Conservation (phyloP, 768 basidiomycete genomes). For the Panus rudis region DNA sequence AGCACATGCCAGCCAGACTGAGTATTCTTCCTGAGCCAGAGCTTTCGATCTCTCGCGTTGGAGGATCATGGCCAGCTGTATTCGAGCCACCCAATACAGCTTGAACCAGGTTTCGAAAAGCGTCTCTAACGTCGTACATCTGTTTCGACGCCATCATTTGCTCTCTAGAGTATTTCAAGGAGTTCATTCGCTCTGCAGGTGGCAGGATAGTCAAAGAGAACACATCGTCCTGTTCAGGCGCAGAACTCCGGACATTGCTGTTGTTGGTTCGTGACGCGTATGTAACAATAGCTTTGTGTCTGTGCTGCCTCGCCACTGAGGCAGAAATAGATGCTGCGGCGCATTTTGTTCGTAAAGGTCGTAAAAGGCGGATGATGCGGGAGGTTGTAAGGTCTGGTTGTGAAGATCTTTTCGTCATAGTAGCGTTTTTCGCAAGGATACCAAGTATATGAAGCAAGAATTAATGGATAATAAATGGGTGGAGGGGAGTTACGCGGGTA, state of each 20-base stretch:
- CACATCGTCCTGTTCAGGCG: slow-evolving; percentile 1
- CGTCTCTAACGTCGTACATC: slow-evolving; percentile 48
- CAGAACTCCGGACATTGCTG: background rate
- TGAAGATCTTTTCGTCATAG: slow-evolving; percentile 4
- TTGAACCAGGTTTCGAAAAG: slow-evolving; percentile 44
- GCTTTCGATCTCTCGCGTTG: too few species aligned
- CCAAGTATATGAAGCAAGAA: background rate
- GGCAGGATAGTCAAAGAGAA: slow-evolving; percentile 34
- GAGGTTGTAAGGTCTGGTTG: slow-evolving; percentile 9
- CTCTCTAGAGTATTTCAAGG: slow-evolving; percentile 3
- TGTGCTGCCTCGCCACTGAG: background rate
- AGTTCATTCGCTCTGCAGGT: slow-evolving; percentile 25
- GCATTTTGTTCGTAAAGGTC: slow-evolving; percentile 11
- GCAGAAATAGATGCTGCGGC: slow-evolving; percentile 1
- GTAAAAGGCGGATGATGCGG: slow-evolving; percentile 10
- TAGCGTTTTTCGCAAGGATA: background rate
- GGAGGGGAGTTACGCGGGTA: too few species aligned
- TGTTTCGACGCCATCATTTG: slow-evolving; percentile 38
- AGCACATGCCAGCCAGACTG: slow-evolving; percentile 40
- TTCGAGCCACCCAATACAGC: slow-evolving; percentile 22
- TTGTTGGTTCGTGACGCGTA: background rate
- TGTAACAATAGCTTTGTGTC: background rate
- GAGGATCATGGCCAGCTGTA: background rate
- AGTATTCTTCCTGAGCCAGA: slow-evolving; percentile 20
- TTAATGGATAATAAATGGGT: too few species aligned